Evolutionary conservation across 1,139 yeast genomes (phyloP), one percentile per base, ranked within the genome.

Genomic region (Yamadazyma oceani): DNA sequence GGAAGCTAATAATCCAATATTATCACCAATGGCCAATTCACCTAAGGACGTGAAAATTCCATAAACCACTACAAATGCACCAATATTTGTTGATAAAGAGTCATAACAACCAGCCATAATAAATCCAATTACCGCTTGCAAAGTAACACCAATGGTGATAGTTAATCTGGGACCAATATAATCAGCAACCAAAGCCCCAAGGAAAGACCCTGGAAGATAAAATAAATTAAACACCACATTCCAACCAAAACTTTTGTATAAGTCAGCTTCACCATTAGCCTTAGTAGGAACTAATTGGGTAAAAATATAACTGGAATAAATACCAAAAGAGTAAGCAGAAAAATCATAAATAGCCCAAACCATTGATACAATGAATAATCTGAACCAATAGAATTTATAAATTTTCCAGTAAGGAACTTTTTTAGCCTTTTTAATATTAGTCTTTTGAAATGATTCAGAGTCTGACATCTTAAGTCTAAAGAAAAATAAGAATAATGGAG

Each of bases 21-120:
- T 87, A 62, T 89, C 88, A 64, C 97, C 97, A 12, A 96, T 90
- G 17, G 96, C 96, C 60, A 89, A 85, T 62, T 90, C 97, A 51
- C 97, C 97, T 34, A 87, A 70, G 5, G 96, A 71, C 56, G 80
- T 67, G 61, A 89, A 90, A 46, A 90, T 78, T 66, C 97, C 97
- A 56, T 83, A 89, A 15, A 85, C 84, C 27, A 88, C 92, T 32
- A 81, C 83, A 55, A 90, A 88, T 0, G 80, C 92, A 23, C 79
- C 96, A 54, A 88, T 67, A 50, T 84, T 77, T 32, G 74, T 57
- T 45, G 70, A 67, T 49, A 90, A 73, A 16, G 58, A 53, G 27
- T 70, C 66, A 56, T 85, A 82, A 37, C 73, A 64, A 11, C 82
- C 92, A 39, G 95, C 90, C 90, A 90, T 84, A 48, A 82, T 78